These are phyloP conservation scores for Alternaria tenuissima DNA, from an alignment of 2,329 filamentous ascomycete species.

Conservation along the genomic window DNA sequence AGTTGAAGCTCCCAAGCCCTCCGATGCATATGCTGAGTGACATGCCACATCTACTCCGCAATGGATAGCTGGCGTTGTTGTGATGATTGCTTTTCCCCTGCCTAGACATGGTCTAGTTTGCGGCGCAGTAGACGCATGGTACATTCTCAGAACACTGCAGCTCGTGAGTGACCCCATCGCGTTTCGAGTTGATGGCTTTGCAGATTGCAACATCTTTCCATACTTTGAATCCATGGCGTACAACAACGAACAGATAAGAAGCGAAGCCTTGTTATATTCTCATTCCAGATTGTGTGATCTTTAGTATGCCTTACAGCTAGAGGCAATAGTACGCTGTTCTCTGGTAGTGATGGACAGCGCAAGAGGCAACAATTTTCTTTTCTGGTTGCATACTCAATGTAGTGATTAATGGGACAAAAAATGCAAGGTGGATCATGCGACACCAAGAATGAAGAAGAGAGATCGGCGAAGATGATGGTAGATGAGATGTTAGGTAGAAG, in stretches of 20 bases:
- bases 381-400: neutral
- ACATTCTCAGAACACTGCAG: constrained; percentile 3
- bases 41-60: neutral
- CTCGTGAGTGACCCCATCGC: neutral
- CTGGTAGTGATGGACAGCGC: neutral
- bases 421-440: neutral
- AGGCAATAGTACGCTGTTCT: neutral
- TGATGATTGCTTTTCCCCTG: neutral
- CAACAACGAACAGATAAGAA: neutral
- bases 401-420: neutral
- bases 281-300: neutral
- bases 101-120: neutral
- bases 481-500: neutral
- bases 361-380: neutral
- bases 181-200: neutral
- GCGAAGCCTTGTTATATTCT: neutral
- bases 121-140: constrained; percentile 5
- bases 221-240: neutral
- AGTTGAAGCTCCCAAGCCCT: neutral
- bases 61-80: neutral
- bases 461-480: too few relatives aligned
- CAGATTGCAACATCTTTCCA: neutral
- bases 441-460: neutral
- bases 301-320: neutral
- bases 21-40: neutral